Base-by-base conservation (phyloP, 768 basidiomycete genomes). In the Psilocybe cubensis region DNA sequence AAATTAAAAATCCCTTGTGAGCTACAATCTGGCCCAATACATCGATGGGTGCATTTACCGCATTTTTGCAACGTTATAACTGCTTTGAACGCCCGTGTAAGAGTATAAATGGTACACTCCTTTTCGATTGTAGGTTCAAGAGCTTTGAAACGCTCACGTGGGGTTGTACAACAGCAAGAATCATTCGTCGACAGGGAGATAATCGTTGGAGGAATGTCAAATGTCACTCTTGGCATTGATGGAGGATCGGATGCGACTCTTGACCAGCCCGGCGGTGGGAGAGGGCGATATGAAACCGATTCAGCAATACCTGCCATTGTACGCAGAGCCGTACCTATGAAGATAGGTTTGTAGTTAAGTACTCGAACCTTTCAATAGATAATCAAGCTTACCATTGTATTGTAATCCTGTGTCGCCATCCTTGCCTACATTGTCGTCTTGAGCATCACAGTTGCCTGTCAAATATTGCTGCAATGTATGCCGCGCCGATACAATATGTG, bases 1-100 rank as follows among this genome's bases (percentile, higher is more conserved):
- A 63, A 67, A 56, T 77, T 77, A 55, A 77, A 74, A 0, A 76
- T 9, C 1, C 74, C 73, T 6, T 63, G 11, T 2, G 62, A 49
- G 6, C 55, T 18, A 9, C 62, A 59, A 25, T 77, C 74, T 3
- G 73, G 72, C 4, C 74, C 72, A 43, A 76, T 69, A 27, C 52
- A 69, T 3, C 65, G 51, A 2, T 60, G 46, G 4, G 43, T 29
- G 14, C 66, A 66, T 3, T 11, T 12, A 1, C 52, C 23, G 44
- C 67, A 68, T 21, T 33, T 25, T 38, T 68, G 65, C 1, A 63
- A 31, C 25, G 66, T 55, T 24, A 66, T 58, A n/a, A 38, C 7
- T 14, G 38, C 31, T 17, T 20, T 23, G 11, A 29, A n/a, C 6
- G 57, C 53, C 0, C 54, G 51, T 11, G 23, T 24, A 11, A 60